Conservation (phyloP, 257 asterid species). For the Plectranthus barbatus region DNA sequence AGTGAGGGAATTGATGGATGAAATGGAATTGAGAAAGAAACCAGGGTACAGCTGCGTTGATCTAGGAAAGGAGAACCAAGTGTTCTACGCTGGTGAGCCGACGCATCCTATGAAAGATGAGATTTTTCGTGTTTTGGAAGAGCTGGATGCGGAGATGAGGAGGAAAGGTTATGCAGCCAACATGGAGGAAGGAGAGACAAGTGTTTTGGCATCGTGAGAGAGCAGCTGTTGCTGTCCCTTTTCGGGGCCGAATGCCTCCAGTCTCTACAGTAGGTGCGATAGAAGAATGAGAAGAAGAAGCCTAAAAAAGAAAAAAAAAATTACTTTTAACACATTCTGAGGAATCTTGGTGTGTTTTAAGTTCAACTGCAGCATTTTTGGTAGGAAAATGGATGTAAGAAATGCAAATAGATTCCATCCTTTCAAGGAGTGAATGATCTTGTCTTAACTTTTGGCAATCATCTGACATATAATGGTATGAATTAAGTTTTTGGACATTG, state of each 20-base stretch:
- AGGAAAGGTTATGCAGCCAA: conserved; percentile 66
- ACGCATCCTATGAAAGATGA: conserved; percentile 45
- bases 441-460: conserved; percentile 64
- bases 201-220: conserved; percentile 89
- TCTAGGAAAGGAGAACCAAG: conserved; percentile 50
- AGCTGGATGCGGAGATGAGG: conserved; percentile 60
- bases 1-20: conserved; percentile 45
- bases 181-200: conserved; percentile 67
- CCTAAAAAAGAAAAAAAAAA: no score
- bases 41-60: conserved; percentile 69
- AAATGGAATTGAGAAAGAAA: conserved; percentile 43
- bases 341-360: no score
- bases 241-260: no score
- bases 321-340: no score
- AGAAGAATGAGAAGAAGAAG: no score
- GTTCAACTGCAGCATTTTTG: conserved; percentile 33
- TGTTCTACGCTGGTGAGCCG: conserved; percentile 69
- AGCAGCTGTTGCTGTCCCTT: no score
- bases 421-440: conserved; percentile 55
- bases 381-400: conserved; percentile 51
- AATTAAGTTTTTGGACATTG: not conserved
- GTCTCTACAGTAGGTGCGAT: no score
- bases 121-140: conserved; percentile 35
- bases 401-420: conserved; percentile 66
- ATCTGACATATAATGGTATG: not conserved